phyloP scores from a whole-genome alignment of 768 basidiomycete genomes.

The Mycena venus region DNA sequence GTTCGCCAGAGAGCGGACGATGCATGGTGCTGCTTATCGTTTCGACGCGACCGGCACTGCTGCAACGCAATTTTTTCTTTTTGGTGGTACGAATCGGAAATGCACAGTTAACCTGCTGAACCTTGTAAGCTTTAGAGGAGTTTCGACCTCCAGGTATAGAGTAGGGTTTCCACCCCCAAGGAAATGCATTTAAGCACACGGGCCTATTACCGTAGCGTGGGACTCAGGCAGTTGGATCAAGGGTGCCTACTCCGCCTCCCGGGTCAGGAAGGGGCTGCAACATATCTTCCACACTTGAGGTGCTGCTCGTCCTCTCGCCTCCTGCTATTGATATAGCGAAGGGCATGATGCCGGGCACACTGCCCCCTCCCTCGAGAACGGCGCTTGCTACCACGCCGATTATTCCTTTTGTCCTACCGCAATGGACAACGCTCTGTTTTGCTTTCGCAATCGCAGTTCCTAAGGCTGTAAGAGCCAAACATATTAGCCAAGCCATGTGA shows the following conservation, averaged over 20 bases:
- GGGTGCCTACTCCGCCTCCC: too few species aligned
- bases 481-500: too few species aligned
- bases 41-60: constrained; percentile 38
- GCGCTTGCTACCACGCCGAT: constrained; percentile 87
- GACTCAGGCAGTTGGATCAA: too few species aligned
- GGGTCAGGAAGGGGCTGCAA: too few species aligned
- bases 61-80: too few species aligned
- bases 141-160: too few species aligned
- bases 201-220: too few species aligned
- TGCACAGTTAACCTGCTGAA: too few species aligned
- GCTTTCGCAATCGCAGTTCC: constrained; percentile 77
- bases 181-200: too few species aligned
- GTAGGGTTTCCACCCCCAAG: too few species aligned
- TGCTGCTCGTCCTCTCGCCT: constrained; percentile 68
- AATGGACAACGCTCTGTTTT: constrained; percentile 81
- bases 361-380: constrained; percentile 74
- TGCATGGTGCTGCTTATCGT: constrained; percentile 23
- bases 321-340: constrained; percentile 78
- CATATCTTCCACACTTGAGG: constrained; percentile 35
- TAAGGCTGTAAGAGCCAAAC: constrained; percentile 68
- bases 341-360: constrained; percentile 84
- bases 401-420: constrained; percentile 85
- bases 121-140: too few species aligned
- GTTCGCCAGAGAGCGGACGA: background rate
- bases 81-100: too few species aligned